Evolutionary conservation across 345 rosid genomes (phyloP).

Genomic region (Brassica carinata): DNA sequence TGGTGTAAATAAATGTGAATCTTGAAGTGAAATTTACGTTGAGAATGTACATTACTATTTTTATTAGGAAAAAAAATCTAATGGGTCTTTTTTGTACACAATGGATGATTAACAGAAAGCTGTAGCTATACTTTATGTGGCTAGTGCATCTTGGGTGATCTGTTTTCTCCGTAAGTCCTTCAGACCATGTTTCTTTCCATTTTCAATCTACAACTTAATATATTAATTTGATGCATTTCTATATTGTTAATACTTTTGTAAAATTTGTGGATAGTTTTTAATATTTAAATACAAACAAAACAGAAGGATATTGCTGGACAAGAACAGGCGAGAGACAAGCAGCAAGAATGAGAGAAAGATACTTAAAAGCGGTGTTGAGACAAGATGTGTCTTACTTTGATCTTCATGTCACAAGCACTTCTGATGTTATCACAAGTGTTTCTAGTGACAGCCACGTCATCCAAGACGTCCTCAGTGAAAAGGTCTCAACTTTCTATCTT

Average conservation of each 20-base stretch:
- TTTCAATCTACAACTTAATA: no score
- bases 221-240: constrained; percentile 7
- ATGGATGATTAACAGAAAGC: neutral
- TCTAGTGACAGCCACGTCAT: constrained; percentile 87
- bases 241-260: neutral
- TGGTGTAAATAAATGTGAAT: neutral
- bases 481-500: constrained; percentile 48
- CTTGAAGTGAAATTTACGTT: no score
- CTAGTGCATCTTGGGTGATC: neutral
- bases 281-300: neutral
- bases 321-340: constrained; percentile 92
- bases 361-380: constrained; percentile 80
- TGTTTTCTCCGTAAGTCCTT: no score
- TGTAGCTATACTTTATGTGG: neutral
- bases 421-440: constrained; percentile 83
- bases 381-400: constrained; percentile 95
- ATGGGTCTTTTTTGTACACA: neutral
- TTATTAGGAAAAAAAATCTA: no score
- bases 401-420: constrained; percentile 79
- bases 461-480: constrained; percentile 93
- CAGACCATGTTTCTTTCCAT: neutral
- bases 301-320: constrained; percentile 94
- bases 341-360: constrained; percentile 73
- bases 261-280: neutral
- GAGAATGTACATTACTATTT: no score